These are phyloP conservation scores for Pseudocercospora macadamiae DNA, from an alignment of 2,329 filamentous ascomycete species.

Conservation along the genomic window DNA sequence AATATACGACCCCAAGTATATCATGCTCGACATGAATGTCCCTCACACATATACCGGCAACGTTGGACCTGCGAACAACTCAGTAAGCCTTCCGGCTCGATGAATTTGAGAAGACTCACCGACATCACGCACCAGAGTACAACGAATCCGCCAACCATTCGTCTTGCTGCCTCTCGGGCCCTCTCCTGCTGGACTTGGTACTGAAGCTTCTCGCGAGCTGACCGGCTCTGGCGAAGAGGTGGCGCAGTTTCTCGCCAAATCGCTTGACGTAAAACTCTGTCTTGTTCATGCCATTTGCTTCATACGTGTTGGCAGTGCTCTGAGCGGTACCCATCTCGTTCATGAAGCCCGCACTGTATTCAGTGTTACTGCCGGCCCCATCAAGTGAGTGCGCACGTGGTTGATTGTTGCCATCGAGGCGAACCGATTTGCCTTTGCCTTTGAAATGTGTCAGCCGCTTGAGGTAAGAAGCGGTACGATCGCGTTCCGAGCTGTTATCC, in stretches of 20 bases:
- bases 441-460: conserved; percentile 39
- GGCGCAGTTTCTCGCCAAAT: conserved; percentile 43
- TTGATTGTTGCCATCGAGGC: conserved; percentile 14
- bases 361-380: conserved; percentile 31
- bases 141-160: conserved; percentile 34
- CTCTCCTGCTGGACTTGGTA: conserved; percentile 16
- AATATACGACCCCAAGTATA: not conserved
- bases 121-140: conserved; percentile 35
- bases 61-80: conserved; percentile 14
- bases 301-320: conserved; percentile 32
- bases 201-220: conserved; percentile 39
- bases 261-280: conserved; percentile 45
- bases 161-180: conserved; percentile 17
- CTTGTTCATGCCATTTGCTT: conserved; percentile 43
- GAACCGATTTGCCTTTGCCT: conserved; percentile 21
- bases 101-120: conserved; percentile 12
- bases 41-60: conserved; percentile 18
- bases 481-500: conserved; percentile 42
- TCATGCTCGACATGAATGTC: not conserved
- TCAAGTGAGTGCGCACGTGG: conserved; percentile 23
- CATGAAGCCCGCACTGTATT: conserved; percentile 36
- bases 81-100: conserved; percentile 20
- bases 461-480: conserved; percentile 38
- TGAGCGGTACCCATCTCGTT: conserved; percentile 24
- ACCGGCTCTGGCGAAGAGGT: conserved; percentile 39